phyloP scores from a whole-genome alignment of 768 basidiomycete genomes.

The Xanthoconium purpureum region DNA sequence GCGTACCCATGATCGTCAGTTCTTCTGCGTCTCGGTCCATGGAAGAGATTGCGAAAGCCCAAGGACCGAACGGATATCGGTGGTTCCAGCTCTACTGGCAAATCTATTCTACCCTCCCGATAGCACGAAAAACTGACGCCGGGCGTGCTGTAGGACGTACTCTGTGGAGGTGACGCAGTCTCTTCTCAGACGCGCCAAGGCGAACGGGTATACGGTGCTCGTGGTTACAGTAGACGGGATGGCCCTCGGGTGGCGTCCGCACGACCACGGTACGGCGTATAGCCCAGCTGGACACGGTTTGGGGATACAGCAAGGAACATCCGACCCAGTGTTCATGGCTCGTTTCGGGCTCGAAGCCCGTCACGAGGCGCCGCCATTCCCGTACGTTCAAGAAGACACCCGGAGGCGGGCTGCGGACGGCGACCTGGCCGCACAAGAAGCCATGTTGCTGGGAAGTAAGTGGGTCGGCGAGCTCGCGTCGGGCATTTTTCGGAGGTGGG shows the following conservation, averaged over 20 bases:
- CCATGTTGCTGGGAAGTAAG: slow-evolving; percentile 32
- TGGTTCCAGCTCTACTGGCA: slow-evolving; percentile 48
- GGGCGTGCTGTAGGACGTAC: slow-evolving; percentile 23
- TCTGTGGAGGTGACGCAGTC: slow-evolving; percentile 30
- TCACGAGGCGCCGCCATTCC: slow-evolving; percentile 34
- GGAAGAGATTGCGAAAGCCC: slow-evolving; percentile 47
- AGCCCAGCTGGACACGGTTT: slow-evolving; percentile 36
- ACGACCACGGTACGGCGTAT: slow-evolving; percentile 40
- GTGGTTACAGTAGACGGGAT: slow-evolving; percentile 47
- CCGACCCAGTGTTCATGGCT: slow-evolving; percentile 49
- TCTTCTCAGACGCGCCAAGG: slow-evolving; percentile 43
- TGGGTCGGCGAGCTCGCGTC: slow-evolving; percentile 41
- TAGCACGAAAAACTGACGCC: background rate
- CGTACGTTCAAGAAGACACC: slow-evolving; percentile 33
- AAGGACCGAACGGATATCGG: slow-evolving; percentile 38
- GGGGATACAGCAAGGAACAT: slow-evolving; percentile 39
- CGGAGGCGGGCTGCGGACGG: slow-evolving; percentile 26
- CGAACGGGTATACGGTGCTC: slow-evolving; percentile 40
- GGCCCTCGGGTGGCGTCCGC: slow-evolving; percentile 43
- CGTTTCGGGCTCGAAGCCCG: slow-evolving; percentile 28
- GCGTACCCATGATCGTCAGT: slow-evolving; percentile 38
- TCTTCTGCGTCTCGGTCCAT: slow-evolving; percentile 43
- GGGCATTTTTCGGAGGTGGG: slow-evolving; percentile 44
- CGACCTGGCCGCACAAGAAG: slow-evolving; percentile 29
- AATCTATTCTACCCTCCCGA: background rate